A percentile compares a stretch with the other conserved stretches of the same genome.
Evolutionary conservation across 148 eudicot species (phyloP).

Genomic region (Rhododendron molle): DNA sequence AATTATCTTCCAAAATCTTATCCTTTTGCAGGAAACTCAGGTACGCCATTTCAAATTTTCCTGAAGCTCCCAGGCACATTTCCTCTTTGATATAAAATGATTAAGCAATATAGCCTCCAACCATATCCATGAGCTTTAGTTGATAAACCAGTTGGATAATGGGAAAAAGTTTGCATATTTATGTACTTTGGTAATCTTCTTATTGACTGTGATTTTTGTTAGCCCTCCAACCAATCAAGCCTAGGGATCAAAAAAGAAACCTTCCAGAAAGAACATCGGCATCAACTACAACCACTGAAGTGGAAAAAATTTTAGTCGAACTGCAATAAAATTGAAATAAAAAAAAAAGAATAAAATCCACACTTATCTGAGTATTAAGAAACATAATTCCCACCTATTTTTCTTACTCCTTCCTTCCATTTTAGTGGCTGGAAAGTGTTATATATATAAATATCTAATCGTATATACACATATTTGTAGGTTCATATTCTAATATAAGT

Average conservation of each 20-base stretch:
- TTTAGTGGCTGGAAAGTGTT: neutral
- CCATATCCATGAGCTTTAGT: neutral
- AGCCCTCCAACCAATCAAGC: neutral
- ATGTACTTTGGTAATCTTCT: neutral
- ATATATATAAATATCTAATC: no score
- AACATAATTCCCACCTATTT: neutral
- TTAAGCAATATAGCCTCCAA: no score
- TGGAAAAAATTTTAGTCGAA: neutral
- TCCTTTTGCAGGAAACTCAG: constrained; percentile 37
- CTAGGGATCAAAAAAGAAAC: neutral
- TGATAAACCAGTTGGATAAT: neutral
- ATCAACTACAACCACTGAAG: neutral
- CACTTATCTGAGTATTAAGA: neutral
- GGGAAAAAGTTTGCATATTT: neutral
- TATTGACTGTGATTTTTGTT: neutral
- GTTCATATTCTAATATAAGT: neutral
- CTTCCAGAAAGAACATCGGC: no score
- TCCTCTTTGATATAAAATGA: neutral
- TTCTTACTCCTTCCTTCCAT: neutral
- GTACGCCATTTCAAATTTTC: constrained; percentile 14
- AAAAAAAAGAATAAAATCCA: no score
- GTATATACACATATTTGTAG: neutral
- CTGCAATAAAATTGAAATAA: neutral
- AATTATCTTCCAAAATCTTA: constrained; percentile 29
- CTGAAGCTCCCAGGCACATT: neutral